Evolutionary conservation across 805 yeast species (phyloP), one percentile per base, ranked within the genome.

Genomic region (Ogataea salicorniae): DNA sequence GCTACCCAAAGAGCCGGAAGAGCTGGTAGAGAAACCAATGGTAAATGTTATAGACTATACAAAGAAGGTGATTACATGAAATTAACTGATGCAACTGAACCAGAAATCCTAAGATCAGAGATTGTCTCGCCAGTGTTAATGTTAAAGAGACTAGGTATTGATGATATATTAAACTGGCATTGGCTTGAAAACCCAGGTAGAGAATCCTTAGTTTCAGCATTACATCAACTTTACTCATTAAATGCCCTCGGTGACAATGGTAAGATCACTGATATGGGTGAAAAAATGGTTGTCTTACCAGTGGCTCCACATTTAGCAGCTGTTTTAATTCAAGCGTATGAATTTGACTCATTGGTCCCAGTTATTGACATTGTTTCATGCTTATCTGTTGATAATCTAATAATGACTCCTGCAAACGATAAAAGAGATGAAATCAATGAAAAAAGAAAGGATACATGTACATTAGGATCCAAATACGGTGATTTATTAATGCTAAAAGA

Each of bases 21-120:
- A 75, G 98, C 99, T n/a, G 99, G 99, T 52, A 88, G 99, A 80
- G 98, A 94, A 68, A 76, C 81, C 16, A 80, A 85, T 31, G 99
- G 99, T 39, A 92, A 92, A 64, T 87, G 94, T 39, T 94, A 75
- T 67, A 70, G 98, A 49, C 68, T 94, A 35, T 94, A 84, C 64
- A 81, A 87, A 42, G 98, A 92, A 57, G 62, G 69, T 1, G 84
- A 87, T 48, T 92, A 79, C 57, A 49, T 65, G 4, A 75, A 75
- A 52, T 69, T 94, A 46, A 82, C 85, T 0, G 70, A 73, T 41
- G 94, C 89, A 60, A 92, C 96, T 5, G 98, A 92, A 59, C 92
- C 99, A 0, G 99, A 94, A 64, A 92, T 94, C 53, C 72, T 85
- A 47, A 76, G 98, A 56, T 82, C 89, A 41, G 96, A 90, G 57